phyloP scores from a whole-genome alignment of 2,329 filamentous ascomycete genomes.

The Fusarium sp. region DNA sequence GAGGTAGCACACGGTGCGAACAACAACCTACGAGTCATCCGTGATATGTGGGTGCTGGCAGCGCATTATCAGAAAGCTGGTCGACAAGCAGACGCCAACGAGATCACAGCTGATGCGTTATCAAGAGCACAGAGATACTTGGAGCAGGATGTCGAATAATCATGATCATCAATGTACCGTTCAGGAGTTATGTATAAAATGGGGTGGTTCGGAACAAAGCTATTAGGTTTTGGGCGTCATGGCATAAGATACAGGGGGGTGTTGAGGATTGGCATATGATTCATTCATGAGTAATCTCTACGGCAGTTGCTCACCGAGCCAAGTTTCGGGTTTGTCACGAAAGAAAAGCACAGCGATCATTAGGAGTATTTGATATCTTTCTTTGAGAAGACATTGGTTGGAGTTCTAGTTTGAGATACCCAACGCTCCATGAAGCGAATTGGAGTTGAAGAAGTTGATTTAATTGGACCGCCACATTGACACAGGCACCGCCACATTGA shows the following conservation, averaged over 20 bases:
- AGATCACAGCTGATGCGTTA: conserved; percentile 45
- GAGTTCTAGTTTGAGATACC: conserved; percentile 30
- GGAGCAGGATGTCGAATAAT: conserved; percentile 32
- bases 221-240: conserved; percentile 7
- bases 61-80: conserved; percentile 46
- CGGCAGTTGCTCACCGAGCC: not conserved
- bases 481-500: conserved; percentile 42
- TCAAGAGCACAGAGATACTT: conserved; percentile 45
- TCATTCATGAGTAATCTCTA: not conserved
- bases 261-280: not conserved
- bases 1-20: conserved; percentile 48
- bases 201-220: not conserved
- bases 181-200: not conserved
- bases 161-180: not conserved
- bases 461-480: conserved; percentile 41
- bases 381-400: conserved; percentile 13
- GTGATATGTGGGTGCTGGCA: conserved; percentile 51
- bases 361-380: conserved; percentile 6
- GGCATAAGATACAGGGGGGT: not conserved
- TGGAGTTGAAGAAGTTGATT: conserved; percentile 2
- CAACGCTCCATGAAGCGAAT: conserved; percentile 20
- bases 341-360: conserved; percentile 13
- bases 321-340: not conserved
- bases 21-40: conserved; percentile 48
- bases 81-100: conserved; percentile 38